phyloP scores from a whole-genome alignment of 2,329 filamentous ascomycete genomes.

The Chrysoporthe puriensis region DNA sequence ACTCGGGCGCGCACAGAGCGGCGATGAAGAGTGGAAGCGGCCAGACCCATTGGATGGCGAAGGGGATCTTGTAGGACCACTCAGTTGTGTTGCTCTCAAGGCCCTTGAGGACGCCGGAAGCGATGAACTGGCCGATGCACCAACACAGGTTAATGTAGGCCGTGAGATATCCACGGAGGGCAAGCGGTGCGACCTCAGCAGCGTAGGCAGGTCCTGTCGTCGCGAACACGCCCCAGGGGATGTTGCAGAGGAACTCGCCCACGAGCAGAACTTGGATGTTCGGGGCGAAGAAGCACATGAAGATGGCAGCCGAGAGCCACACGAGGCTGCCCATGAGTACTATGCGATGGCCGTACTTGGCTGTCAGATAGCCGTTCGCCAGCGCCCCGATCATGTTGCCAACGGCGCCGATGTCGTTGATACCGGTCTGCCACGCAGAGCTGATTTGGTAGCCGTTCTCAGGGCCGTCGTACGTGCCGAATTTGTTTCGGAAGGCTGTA shows the following conservation, averaged over 20 bases:
- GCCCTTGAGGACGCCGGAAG: constrained; percentile 32
- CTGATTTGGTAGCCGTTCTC: constrained; percentile 50
- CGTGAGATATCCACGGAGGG: constrained; percentile 35
- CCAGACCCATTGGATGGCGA: constrained; percentile 33
- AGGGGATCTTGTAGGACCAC: constrained; percentile 35
- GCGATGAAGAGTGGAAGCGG: constrained; percentile 31
- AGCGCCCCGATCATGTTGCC: constrained; percentile 44
- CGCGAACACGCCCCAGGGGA: constrained; percentile 52
- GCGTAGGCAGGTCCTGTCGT: constrained; percentile 45
- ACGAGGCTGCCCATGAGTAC: constrained; percentile 48
- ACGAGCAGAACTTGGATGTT: constrained; percentile 47
- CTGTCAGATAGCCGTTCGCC: constrained; percentile 47
- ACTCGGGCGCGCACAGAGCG: constrained; percentile 33
- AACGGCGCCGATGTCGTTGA: constrained; percentile 44
- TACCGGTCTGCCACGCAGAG: constrained; percentile 55
- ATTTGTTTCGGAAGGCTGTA: constrained; percentile 44
- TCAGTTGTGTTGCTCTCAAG: constrained; percentile 32
- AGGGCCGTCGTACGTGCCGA: constrained; percentile 41
- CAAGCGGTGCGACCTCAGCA: constrained; percentile 35
- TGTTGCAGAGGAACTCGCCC: constrained; percentile 50
- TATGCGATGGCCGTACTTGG: constrained; percentile 47
- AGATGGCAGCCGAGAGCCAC: constrained; percentile 48
- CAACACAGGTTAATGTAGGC: constrained; percentile 36
- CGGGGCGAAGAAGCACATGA: constrained; percentile 53
- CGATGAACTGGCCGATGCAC: constrained; percentile 36